These are phyloP conservation scores for Lachancea sp. DNA, from an alignment of 805 yeast genomes.

Conservation along the genomic window DNA sequence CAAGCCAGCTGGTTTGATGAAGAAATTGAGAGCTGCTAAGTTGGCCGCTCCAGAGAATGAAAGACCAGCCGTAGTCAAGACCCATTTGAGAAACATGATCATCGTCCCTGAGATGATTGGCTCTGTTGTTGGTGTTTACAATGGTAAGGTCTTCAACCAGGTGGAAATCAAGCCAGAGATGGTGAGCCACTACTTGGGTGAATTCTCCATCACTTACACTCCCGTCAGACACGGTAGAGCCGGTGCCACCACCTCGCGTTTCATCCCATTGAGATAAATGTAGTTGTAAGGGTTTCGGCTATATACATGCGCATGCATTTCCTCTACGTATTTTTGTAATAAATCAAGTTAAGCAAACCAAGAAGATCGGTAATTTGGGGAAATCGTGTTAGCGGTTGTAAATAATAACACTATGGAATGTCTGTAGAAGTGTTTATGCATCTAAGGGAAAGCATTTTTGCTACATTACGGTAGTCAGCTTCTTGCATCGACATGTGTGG, in stretches of 20 bases:
- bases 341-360: slow-evolving; percentile 3
- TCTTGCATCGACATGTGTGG: too few relatives aligned
- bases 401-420: too few relatives aligned
- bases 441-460: too few relatives aligned
- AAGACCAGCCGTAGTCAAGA: slow-evolving; percentile 97
- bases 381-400: too few relatives aligned
- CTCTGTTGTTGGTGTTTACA: slow-evolving; percentile 97
- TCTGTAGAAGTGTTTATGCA: too few relatives aligned
- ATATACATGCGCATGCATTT: slow-evolving; percentile 3
- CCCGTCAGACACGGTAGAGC: slow-evolving; percentile 99
- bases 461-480: too few relatives aligned
- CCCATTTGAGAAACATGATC: slow-evolving; percentile 99
- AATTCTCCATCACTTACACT: slow-evolving; percentile 98
- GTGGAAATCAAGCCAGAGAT: slow-evolving; percentile 99
- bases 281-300: not conserved
- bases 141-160: slow-evolving; percentile 99
- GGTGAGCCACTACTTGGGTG: slow-evolving; percentile 99
- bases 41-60: slow-evolving; percentile 83
- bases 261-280: slow-evolving; percentile 61
- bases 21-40: slow-evolving; percentile 97
- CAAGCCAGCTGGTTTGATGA: slow-evolving; percentile 93
- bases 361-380: not conserved
- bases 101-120: slow-evolving; percentile 99
- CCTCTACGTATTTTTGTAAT: slow-evolving; percentile 12
- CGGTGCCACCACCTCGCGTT: slow-evolving; percentile 73